Evolutionary conservation across 257 asterid genomes (phyloP).

Genomic region (Prunella vulgaris): DNA sequence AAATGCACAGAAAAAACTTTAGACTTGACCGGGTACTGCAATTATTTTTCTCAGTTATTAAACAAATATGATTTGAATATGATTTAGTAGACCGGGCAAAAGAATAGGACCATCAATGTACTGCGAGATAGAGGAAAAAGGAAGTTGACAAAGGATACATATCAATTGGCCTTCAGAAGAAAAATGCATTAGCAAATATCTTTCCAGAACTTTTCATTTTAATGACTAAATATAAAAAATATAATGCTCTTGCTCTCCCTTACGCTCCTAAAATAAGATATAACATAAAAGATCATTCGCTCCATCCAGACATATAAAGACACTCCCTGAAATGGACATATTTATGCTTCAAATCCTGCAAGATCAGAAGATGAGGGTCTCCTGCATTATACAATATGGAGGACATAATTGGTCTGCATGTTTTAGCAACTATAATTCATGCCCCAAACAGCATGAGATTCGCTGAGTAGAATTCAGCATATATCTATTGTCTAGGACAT

Average conservation of each 20-base stretch:
- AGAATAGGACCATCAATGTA: background rate
- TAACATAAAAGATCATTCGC: background rate
- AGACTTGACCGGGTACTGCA: background rate
- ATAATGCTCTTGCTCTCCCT: background rate
- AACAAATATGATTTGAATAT: background rate
- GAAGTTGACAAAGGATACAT: background rate
- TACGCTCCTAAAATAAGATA: background rate
- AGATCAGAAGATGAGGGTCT: background rate
- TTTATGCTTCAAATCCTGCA: background rate
- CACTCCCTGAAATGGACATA: background rate
- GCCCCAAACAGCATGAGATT: background rate
- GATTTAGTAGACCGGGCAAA: background rate
- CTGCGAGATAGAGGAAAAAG: background rate
- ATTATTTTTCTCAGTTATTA: too few relatives aligned
- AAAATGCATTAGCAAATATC: constrained; percentile 5
- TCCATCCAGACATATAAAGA: background rate
- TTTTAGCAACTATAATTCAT: background rate
- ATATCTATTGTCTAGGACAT: too few relatives aligned
- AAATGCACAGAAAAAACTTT: background rate
- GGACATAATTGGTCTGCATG: background rate
- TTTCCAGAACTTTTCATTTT: background rate
- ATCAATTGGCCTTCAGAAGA: background rate
- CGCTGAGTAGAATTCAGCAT: background rate
- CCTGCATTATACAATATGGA: background rate
- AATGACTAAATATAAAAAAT: background rate